phyloP scores from a whole-genome alignment of 139 green algal species.

The Raphidocelis subcapitata region DNA sequence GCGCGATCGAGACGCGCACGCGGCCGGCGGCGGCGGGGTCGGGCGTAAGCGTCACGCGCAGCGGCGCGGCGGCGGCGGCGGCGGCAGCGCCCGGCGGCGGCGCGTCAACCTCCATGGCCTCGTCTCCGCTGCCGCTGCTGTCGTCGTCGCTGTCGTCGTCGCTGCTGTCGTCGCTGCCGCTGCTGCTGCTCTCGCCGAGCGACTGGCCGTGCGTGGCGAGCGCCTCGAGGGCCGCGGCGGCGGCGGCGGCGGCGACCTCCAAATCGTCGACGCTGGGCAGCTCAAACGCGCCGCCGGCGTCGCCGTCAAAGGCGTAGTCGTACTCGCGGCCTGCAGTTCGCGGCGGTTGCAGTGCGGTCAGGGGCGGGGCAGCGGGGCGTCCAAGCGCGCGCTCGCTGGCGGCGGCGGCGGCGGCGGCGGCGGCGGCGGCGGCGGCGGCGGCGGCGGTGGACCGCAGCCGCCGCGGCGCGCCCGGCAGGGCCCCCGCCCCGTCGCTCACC shows the following conservation, averaged over 20 bases:
- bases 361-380: neutral
- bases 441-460: neutral
- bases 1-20: too few species aligned
- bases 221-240: constrained; percentile 54
- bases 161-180: constrained; percentile 9
- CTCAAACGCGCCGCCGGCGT: constrained; percentile 19
- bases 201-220: constrained; percentile 2
- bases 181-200: neutral
- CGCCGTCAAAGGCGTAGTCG: neutral
- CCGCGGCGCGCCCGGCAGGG: neutral
- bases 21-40: too few species aligned
- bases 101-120: constrained; percentile 7
- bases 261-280: constrained; percentile 66
- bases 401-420: neutral
- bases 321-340: neutral
- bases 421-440: neutral
- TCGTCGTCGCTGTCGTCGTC: constrained; percentile 15
- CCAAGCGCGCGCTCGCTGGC: neutral
- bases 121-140: constrained; percentile 13
- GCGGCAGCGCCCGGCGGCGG: neutral
- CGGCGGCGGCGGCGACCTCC: constrained; percentile 64
- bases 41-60: too few species aligned
- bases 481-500: too few species aligned
- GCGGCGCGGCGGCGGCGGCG: neutral
- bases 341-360: neutral